These are phyloP conservation scores for Syzygium jambos DNA, from an alignment of 345 rosid species.

Conservation along the genomic window DNA sequence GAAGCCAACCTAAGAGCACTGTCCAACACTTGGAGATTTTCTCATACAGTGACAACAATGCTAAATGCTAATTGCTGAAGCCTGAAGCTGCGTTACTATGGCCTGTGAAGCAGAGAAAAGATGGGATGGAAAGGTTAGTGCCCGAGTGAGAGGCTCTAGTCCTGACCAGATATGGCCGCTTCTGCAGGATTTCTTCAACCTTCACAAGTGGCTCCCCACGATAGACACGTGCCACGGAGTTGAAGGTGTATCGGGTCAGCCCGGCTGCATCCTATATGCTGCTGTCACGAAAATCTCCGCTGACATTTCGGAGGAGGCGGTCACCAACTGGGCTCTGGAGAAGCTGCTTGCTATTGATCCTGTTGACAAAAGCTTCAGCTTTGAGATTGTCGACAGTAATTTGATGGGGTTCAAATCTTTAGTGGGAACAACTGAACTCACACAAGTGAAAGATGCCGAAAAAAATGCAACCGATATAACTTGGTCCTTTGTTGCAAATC, in stretches of 20 bases:
- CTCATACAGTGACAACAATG: background rate
- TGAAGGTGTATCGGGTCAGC: slow-evolving; percentile 14
- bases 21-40: background rate
- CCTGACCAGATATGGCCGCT: background rate
- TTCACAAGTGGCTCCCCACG: background rate
- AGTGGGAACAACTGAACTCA: slow-evolving; percentile 27
- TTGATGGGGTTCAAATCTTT: slow-evolving; percentile 25
- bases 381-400: slow-evolving; percentile 42
- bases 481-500: background rate
- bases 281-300: slow-evolving; percentile 1
- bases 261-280: slow-evolving; percentile 46
- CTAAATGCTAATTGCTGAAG: background rate
- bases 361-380: slow-evolving; percentile 28
- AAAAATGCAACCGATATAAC: background rate
- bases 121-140: background rate
- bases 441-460: slow-evolving; percentile 4
- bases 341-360: slow-evolving; percentile 29
- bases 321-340: slow-evolving; percentile 38
- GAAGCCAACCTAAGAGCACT: background rate
- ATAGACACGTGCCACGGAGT: slow-evolving; percentile 28
- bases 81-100: background rate
- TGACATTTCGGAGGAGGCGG: background rate
- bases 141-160: background rate
- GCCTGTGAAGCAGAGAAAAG: background rate
- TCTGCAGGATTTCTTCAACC: background rate